These are phyloP conservation scores for Flaveria brownii DNA, from an alignment of 129 eudicot genomes.

Conservation along the genomic window DNA sequence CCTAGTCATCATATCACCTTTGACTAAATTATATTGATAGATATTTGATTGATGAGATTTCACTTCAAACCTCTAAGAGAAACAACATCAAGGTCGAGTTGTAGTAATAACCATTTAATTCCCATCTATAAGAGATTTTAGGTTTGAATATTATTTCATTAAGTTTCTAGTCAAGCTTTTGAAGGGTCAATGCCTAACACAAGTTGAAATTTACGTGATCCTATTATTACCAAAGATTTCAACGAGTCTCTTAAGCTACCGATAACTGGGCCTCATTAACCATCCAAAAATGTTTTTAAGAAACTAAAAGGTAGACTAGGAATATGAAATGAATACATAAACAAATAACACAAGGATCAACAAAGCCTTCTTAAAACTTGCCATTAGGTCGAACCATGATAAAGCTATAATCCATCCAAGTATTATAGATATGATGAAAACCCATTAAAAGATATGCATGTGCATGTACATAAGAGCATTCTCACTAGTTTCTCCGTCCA, in stretches of 20 bases:
- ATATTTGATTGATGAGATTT: neutral
- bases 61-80: neutral
- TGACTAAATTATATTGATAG: neutral
- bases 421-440: neutral
- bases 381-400: neutral
- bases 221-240: too few relatives aligned
- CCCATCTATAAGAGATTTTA: too few relatives aligned
- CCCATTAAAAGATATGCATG: neutral
- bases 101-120: too few relatives aligned
- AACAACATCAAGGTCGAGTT: neutral
- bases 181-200: too few relatives aligned
- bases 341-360: neutral
- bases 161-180: too few relatives aligned
- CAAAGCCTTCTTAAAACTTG: neutral
- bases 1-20: neutral
- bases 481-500: too few relatives aligned
- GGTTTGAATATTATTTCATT: too few relatives aligned
- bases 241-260: too few relatives aligned
- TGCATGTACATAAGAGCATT: neutral
- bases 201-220: too few relatives aligned
- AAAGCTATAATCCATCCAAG: neutral
- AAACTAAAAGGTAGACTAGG: neutral
- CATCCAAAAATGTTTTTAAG: too few relatives aligned
- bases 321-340: neutral
- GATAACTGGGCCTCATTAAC: too few relatives aligned